phyloP scores from a whole-genome alignment of 345 rosid genomes.

The Mangifera indica region DNA sequence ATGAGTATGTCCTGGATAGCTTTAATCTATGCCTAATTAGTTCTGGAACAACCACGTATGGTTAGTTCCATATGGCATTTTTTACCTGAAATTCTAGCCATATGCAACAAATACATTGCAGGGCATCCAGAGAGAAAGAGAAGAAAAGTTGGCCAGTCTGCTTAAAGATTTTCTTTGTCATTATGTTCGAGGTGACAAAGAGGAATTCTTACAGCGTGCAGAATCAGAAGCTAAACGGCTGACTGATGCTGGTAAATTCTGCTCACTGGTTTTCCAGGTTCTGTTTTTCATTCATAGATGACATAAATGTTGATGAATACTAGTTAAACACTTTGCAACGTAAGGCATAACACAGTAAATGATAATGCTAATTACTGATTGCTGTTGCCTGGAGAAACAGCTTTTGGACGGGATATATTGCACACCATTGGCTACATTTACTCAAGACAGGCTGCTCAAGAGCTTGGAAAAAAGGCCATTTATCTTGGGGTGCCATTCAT shows the following conservation, averaged over 20 bases:
- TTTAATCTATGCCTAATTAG: neutral
- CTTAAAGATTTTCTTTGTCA: conserved; percentile 52
- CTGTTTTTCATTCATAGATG: neutral
- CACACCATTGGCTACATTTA: conserved; percentile 61
- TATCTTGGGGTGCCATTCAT: conserved; percentile 70
- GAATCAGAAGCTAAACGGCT: conserved; percentile 61
- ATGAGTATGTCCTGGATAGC: no score
- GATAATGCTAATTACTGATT: neutral
- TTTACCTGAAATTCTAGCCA: neutral
- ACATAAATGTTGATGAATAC: neutral
- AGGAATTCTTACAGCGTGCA: conserved; percentile 47
- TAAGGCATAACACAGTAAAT: neutral
- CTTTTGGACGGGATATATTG: conserved; percentile 54
- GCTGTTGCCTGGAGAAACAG: conserved; percentile 30
- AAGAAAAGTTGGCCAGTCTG: conserved; percentile 59
- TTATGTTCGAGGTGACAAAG: conserved; percentile 58
- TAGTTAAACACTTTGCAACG: neutral
- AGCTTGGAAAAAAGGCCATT: conserved; percentile 71
- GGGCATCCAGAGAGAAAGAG: conserved; percentile 73
- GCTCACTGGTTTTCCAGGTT: neutral
- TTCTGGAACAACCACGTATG: neutral
- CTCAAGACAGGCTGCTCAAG: conserved; percentile 65
- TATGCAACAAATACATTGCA: conserved; percentile 19
- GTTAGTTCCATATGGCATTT: neutral
- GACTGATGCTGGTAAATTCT: conserved; percentile 47